These are phyloP conservation scores for Aspergillus bertholletiae DNA, from an alignment of 495 filamentous ascomycete species.

Conservation along the genomic window DNA sequence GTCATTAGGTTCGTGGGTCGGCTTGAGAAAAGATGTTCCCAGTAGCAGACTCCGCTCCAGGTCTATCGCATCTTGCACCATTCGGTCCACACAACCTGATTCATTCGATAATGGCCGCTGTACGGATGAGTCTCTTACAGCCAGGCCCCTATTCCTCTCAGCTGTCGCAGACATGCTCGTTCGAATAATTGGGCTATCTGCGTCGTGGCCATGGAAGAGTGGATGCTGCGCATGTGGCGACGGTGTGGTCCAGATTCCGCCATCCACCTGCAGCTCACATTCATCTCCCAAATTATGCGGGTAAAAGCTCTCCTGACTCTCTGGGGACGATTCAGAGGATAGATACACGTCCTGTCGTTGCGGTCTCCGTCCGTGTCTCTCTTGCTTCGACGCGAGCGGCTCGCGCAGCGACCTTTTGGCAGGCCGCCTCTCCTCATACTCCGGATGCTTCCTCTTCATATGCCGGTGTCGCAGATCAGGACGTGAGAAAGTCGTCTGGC, in stretches of 20 bases:
- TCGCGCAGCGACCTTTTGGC: conserved; percentile 3
- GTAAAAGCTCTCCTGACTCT: conserved; percentile 4
- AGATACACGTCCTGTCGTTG: not conserved
- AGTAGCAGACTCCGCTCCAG: conserved; percentile 18
- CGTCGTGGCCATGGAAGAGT: conserved; percentile 6
- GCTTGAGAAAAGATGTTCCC: conserved; percentile 13
- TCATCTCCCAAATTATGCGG: not conserved
- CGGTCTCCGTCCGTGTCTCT: not conserved
- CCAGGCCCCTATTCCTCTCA: not conserved
- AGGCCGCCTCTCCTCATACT: conserved; percentile 15
- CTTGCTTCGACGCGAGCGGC: not conserved
- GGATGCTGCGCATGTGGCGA: conserved; percentile 2
- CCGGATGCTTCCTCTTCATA: conserved; percentile 35
- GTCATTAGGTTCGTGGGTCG: conserved; percentile 5
- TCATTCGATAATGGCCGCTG: not conserved
- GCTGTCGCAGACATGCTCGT: not conserved
- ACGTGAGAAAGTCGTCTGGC: conserved; percentile 30
- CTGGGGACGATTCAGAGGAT: conserved; percentile 3
- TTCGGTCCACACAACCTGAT: not conserved
- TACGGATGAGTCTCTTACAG: not conserved
- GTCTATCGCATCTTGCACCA: not conserved
- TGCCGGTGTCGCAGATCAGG: conserved; percentile 29
- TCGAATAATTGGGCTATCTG: not conserved
- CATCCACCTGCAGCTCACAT: not conserved
- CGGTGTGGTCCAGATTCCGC: not conserved